These are phyloP conservation scores for Microdochium bolleyi DNA, from an alignment of 2,329 filamentous ascomycete genomes.

Conservation along the genomic window DNA sequence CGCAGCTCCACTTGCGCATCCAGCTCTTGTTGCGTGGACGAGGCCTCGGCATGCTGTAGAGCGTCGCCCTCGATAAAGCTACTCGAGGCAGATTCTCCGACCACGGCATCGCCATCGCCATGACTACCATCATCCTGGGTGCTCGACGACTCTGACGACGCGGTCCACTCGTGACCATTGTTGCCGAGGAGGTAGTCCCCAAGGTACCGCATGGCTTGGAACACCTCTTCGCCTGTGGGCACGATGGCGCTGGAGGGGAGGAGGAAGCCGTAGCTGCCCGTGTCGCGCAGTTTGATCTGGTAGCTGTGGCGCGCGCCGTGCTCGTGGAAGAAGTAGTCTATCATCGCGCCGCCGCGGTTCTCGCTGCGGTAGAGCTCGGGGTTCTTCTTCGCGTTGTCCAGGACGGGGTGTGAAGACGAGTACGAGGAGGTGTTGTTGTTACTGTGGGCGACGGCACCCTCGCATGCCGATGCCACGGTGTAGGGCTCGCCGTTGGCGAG, in stretches of 20 bases:
- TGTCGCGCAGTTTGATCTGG: slow-evolving; percentile 90
- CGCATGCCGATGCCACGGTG: slow-evolving; percentile 76
- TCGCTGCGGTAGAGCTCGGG: slow-evolving; percentile 46
- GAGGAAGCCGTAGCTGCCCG: slow-evolving; percentile 88
- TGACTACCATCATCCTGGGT: too few relatives aligned
- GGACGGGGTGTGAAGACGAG: neutral
- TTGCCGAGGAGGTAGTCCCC: slow-evolving; percentile 71
- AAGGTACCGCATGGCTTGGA: slow-evolving; percentile 76
- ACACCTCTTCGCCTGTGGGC: slow-evolving; percentile 80
- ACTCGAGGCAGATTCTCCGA: neutral
- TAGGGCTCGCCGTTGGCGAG: slow-evolving; percentile 70
- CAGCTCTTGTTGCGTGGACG: slow-evolving; percentile 6
- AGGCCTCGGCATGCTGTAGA: neutral
- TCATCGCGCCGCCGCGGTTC: slow-evolving; percentile 71
- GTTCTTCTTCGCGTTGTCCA: slow-evolving; percentile 10
- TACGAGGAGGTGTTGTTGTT: too few relatives aligned
- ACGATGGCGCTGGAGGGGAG: slow-evolving; percentile 81
- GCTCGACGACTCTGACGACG: neutral
- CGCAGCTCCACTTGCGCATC: slow-evolving; percentile 11
- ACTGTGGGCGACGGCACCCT: slow-evolving; percentile 54
- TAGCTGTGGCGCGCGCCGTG: slow-evolving; percentile 77
- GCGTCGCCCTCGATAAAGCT: neutral
- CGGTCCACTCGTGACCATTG: slow-evolving; percentile 49
- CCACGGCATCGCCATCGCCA: neutral
- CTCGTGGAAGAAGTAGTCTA: slow-evolving; percentile 95